Percentiles rank a stretch among this genome's conserved stretches.
Conservation (phyloP, 768 basidiomycete genomes). For the Chalciporus chontae region DNA sequence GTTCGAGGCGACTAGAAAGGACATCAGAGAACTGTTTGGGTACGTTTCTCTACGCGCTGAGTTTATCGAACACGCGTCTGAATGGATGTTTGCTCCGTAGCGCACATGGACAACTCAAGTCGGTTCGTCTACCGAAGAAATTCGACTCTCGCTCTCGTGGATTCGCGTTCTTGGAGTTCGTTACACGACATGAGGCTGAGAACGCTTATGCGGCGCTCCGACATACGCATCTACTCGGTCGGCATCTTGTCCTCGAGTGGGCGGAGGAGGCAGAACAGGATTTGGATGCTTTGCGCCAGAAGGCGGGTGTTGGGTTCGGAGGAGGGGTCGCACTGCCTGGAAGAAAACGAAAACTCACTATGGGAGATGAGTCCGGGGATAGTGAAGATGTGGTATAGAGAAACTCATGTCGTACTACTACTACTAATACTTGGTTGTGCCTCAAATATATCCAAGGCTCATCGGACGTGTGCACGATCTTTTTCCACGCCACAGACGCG, state of each 20-base stretch:
- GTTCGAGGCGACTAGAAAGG: conserved; percentile 93
- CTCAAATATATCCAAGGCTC: too few species aligned
- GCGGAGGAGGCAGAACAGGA: conserved; percentile 81
- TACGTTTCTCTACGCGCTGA: conserved; percentile 37
- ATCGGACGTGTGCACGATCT: neutral
- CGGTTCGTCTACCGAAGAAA: conserved; percentile 88
- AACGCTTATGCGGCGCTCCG: conserved; percentile 81
- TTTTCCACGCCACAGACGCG: conserved; percentile 7
- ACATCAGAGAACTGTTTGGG: conserved; percentile 87
- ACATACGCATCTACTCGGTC: conserved; percentile 93
- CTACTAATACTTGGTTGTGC: too few species aligned
- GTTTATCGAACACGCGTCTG: neutral
- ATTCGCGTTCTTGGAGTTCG: conserved; percentile 96
- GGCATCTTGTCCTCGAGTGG: conserved; percentile 95
- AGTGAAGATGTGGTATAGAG: conserved; percentile 28
- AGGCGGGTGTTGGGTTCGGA: conserved; percentile 76
- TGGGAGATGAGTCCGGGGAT: conserved; percentile 41
- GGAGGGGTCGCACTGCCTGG: conserved; percentile 70
- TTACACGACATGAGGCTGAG: conserved; percentile 85
- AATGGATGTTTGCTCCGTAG: conserved; percentile 36
- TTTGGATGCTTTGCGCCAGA: conserved; percentile 69
- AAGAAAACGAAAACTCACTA: conserved; percentile 63
- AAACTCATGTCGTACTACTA: too few species aligned
- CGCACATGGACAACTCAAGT: conserved; percentile 89
- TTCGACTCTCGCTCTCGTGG: conserved; percentile 87